Base-by-base conservation (phyloP, 2,329 filamentous ascomycete genomes). In the Aureobasidium uvarum region DNA sequence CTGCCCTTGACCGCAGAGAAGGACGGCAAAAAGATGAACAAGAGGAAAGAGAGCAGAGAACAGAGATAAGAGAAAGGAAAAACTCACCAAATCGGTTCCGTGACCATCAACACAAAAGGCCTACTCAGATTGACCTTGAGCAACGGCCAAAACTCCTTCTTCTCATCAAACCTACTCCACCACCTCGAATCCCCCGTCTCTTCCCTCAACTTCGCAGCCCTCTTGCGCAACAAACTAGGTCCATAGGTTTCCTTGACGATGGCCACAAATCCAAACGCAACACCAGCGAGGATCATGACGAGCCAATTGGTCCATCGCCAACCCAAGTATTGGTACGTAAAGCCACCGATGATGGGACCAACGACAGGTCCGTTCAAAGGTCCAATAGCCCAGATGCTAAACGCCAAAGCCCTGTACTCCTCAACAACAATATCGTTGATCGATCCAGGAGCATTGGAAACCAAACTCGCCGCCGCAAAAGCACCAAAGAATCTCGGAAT, bases 401-500 rank as follows among this genome's bases (percentile, higher is more conserved):
- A 91, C 48, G 89, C 89, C n/a, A 95, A 78, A 2, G 91, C 91
- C 18, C 93, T 86, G 71, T 90, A 86, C 56, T 96, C 86, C 52
- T 94, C 90, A 16, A 84, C 83, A n/a, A 91, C 87, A 58, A 96
- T 88, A 74, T 97, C 93, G 33, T 90, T 87, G 13, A 96, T 85
- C 8, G 88, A 91, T 2, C 92, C 93, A 0, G 92, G 91, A 1
- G 89, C 86, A 73, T 96, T 96, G 14, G 87, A 86, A 31, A 96
- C 87, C 85, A 96, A 89, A 48, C 89, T 91, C 6, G 90, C 85
- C 3, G 91, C 89, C 60, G 88, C 91, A 64, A 92, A 76, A 8
- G 88, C 89, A 36, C 86, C 88, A 68, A 95, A 85, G 74, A 92
- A 93, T 28, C 91, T 83, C 56, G 88, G 81, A 5, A 90, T 80